Conservation (phyloP, 2,329 filamentous ascomycete genomes). For the Herpomyces periplanetae region DNA sequence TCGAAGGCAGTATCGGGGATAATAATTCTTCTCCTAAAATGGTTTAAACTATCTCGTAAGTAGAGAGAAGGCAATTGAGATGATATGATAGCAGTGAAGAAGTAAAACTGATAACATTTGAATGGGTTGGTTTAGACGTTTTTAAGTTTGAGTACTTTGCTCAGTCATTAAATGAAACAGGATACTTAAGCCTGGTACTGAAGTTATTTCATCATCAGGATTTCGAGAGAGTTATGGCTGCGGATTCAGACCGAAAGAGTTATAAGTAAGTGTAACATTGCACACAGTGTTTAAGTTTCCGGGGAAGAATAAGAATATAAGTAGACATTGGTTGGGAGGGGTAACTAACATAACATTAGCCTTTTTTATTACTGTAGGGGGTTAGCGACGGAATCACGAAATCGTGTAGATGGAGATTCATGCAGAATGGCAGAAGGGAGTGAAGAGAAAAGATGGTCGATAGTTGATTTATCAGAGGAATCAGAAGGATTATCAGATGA, state of each 20-base stretch:
- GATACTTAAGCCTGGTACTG: constrained; percentile 62
- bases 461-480: too few relatives aligned
- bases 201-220: constrained; percentile 87
- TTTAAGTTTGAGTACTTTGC: constrained; percentile 86
- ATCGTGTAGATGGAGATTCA: too few relatives aligned
- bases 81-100: too few relatives aligned
- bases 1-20: constrained; percentile 71
- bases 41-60: constrained; percentile 79
- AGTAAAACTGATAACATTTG: background rate
- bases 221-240: constrained; percentile 55
- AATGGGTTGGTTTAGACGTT: constrained; percentile 18
- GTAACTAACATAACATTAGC: too few relatives aligned
- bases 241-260: constrained; percentile 40
- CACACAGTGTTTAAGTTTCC: background rate
- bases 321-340: background rate
- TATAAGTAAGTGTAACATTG: constrained; percentile 17
- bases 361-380: too few relatives aligned
- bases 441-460: too few relatives aligned
- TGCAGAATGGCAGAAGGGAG: too few relatives aligned
- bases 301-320: constrained; percentile 4
- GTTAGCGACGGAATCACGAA: too few relatives aligned
- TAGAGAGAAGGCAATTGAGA: constrained; percentile 3
- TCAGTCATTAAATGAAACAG: constrained; percentile 66
- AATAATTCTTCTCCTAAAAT: constrained; percentile 56
- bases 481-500: too few relatives aligned